Base-by-base conservation (phyloP, 768 basidiomycete species). In the Boletellus ananas region DNA sequence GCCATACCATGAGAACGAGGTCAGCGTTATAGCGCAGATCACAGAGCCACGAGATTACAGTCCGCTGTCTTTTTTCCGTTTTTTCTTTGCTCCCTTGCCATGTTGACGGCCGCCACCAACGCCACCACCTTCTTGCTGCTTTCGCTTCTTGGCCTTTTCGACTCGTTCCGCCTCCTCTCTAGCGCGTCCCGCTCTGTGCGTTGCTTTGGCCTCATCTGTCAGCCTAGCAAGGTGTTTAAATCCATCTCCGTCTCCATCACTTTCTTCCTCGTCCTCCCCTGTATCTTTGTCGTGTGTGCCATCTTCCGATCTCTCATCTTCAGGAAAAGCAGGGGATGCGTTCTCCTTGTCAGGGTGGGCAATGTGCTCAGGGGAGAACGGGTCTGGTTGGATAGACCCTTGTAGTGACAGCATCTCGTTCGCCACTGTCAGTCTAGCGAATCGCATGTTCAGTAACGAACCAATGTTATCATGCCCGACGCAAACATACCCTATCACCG, bases 361-460 rank as follows among this genome's bases (percentile, higher is more conserved):
- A 21, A 73, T 61, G 62, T 87, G 85, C 39, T 71, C 72, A 1
- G 79, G 75, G 6, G 85, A 84, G 67, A 90, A 88, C 2, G 87
- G 88, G 58, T 90, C 82, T 4, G 71, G 65, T 58, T 90, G 88
- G 51, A 94, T 73, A 3, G 91, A 93, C 9, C 93, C 93, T 27
- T 90, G 76, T 12, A 96, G 70, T 3, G 92, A 94, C 17, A 96
- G 71, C 91, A 95, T 94, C 63, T 94, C 87, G 61, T 96, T 94
- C 29, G 92, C 91, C 31, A 94, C 81, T 13, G 85, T 93, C 51
- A 94, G 66, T 21, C 94, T 96, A 61, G 50, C 34, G 18, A 39
- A 51, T 42, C 25, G 44, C 6, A 11, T 18, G 25, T 37, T 64
- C 31, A 57, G 41, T 20, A 47, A 47, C 18, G 27, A 25, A 21